Evolutionary conservation across 2,329 filamentous ascomycete species (phyloP).

Genomic region (Ampelomyces quisqualis): DNA sequence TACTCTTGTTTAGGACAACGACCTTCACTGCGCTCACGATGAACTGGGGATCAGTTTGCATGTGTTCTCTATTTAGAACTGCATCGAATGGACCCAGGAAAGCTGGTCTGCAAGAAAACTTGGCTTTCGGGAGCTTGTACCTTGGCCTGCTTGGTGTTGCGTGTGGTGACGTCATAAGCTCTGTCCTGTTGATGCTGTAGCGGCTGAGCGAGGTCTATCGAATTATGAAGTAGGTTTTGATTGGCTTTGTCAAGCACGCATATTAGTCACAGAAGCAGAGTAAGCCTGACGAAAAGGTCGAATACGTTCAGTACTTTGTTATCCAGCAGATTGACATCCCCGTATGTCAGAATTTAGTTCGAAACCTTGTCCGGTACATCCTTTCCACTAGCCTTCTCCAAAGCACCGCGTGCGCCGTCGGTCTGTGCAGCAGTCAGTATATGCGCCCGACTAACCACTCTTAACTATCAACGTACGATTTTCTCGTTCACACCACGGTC

Average conservation of each 20-base stretch:
- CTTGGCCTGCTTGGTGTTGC: conserved; percentile 3
- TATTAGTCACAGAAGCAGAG: neutral
- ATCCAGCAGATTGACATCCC: no score
- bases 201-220: no score
- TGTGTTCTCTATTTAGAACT: neutral
- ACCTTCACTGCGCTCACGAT: neutral
- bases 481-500: conserved; percentile 43
- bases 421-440: conserved; percentile 36
- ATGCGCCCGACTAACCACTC: neutral
- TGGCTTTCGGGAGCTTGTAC: conserved; percentile 7
- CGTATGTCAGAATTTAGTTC: conserved; percentile 42
- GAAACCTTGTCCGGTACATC: conserved; percentile 53
- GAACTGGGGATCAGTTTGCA: neutral
- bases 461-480: conserved; percentile 28
- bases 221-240: no score
- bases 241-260: no score
- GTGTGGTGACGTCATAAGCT: conserved; percentile 2
- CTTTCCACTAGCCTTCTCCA: conserved; percentile 55
- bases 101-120: conserved; percentile 5
- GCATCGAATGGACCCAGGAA: neutral
- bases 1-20: neutral
- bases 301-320: no score
- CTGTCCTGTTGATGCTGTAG: neutral
- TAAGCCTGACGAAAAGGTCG: no score
- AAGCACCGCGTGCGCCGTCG: conserved; percentile 51